Evolutionary conservation across 768 basidiomycete genomes (phyloP), one percentile per base, ranked within the genome.

Genomic region (Chalciporus sphaerocephalus): DNA sequence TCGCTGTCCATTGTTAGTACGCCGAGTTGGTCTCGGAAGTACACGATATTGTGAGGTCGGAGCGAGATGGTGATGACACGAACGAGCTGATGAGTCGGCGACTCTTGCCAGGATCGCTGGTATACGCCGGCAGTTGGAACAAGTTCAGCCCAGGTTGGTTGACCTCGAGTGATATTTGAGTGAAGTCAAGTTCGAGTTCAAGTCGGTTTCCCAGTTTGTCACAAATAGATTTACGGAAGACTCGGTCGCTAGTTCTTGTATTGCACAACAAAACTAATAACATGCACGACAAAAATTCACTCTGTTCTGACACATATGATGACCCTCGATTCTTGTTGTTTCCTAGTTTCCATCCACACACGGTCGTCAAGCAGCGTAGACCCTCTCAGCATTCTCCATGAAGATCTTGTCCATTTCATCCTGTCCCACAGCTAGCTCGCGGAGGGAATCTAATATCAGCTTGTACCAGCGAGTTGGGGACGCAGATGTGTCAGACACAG

Each of bases 391-490:
- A 42, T 78, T 80, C n/a, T 59, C 56, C 32, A 55, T 71, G 60
- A 92, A 92, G 34, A 92, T 80, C 20, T 78, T 82, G 57, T 92
- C 82, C 47, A 92, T 71, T 18, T 75, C 79, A 25, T 82, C 81
- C 63, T 88, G 87, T 41, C 91, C 89, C 37, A 87, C 73, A 6
- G 82, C 86, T 37, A 92, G 70, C 65, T 92, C 90, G 21, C 85
- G 79, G 47, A 91, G 75, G 1, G 82, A 82, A 58, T 87, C 88
- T 52, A 84, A 75, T 10, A 87, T 85, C 43, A 91, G 76, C 54
- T 81, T 83, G 55, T 89, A 92, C 90, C 90, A 92, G 49, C 83
- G 80, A 28, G 74, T 75, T 2, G 80, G 75, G 38, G 71, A 72
- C 4, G 79, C 78, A 20, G 69, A 56, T 21, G 71, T 70, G 4